These are phyloP conservation scores for Boletellus deceptivus DNA, from an alignment of 1,284 basidiomycete genomes.

Conservation along the genomic window DNA sequence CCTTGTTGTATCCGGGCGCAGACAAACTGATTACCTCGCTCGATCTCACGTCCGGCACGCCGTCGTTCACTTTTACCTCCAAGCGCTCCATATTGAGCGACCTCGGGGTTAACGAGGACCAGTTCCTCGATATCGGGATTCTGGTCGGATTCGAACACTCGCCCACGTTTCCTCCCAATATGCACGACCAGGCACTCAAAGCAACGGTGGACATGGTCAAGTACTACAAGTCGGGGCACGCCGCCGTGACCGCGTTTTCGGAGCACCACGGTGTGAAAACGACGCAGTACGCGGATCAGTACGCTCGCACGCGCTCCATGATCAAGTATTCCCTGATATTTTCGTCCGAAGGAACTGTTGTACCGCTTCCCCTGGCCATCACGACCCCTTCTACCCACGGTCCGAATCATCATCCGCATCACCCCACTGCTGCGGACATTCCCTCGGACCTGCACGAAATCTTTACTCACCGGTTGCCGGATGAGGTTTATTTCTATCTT, in stretches of 20 bases:
- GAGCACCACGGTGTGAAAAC: conserved; percentile 79
- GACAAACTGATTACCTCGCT: conserved; percentile 90
- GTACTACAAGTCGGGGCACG: conserved; percentile 84
- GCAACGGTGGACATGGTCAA: conserved; percentile 87
- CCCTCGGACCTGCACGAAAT: conserved; percentile 92
- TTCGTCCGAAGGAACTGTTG: conserved; percentile 85
- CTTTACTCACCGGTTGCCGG: conserved; percentile 92
- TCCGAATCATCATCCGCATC: conserved; percentile 59
- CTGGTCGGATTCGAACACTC: conserved; percentile 89
- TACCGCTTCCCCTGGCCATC: conserved; percentile 84
- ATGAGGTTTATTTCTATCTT: conserved; percentile 96
- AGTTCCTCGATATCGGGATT: conserved; percentile 93
- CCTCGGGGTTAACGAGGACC: conserved; percentile 79
- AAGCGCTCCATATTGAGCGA: conserved; percentile 79
- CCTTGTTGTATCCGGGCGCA: conserved; percentile 85
- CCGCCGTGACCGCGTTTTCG: conserved; percentile 73
- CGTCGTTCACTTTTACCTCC: conserved; percentile 83
- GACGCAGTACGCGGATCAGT: conserved; percentile 81
- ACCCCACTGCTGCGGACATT: conserved; percentile 81
- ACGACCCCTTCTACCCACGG: conserved; percentile 48
- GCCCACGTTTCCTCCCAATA: conserved; percentile 82
- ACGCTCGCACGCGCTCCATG: conserved; percentile 87
- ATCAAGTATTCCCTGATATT: conserved; percentile 92
- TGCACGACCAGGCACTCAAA: conserved; percentile 78
- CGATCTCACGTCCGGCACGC: conserved; percentile 64